phyloP scores from a whole-genome alignment of 352 stramenopile species.

The Blastocystis sp. region DNA sequence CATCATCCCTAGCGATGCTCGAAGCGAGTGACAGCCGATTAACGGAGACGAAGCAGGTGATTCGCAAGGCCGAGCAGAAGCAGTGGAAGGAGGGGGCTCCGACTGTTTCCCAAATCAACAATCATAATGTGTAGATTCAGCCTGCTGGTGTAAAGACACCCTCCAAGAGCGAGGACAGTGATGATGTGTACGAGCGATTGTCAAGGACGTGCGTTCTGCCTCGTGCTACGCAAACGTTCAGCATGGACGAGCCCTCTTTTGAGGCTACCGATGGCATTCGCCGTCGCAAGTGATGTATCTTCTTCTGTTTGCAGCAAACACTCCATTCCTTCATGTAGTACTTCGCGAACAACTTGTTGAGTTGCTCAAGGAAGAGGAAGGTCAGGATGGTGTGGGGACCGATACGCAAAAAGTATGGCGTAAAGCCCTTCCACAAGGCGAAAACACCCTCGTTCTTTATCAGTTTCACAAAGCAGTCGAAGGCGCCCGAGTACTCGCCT shows the following conservation, averaged over 20 bases:
- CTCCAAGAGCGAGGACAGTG: neutral
- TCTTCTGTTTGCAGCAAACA: constrained; percentile 41
- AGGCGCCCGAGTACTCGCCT: constrained; percentile 34
- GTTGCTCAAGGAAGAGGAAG: constrained; percentile 70
- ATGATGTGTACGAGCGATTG: neutral
- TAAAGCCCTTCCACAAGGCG: constrained; percentile 69
- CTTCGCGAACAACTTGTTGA: constrained; percentile 69
- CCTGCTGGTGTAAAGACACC: neutral
- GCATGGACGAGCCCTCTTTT: neutral
- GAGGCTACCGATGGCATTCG: neutral
- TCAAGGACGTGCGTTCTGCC: neutral
- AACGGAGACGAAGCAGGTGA: neutral
- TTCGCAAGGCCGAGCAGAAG: constrained; percentile 21
- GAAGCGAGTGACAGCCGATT: neutral
- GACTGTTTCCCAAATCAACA: neutral
- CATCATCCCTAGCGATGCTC: neutral
- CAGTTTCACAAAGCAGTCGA: constrained; percentile 55
- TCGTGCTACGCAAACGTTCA: neutral
- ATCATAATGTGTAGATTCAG: constrained; percentile 10
- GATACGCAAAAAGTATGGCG: constrained; percentile 69
- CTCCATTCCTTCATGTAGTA: constrained; percentile 67
- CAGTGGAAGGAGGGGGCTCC: constrained; percentile 37
- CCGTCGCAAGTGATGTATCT: constrained; percentile 15
- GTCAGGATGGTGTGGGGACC: constrained; percentile 70
- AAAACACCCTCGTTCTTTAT: constrained; percentile 67